These are phyloP conservation scores for Verticillium albo-atrum DNA, from an alignment of 2,329 filamentous ascomycete genomes.

Conservation along the genomic window DNA sequence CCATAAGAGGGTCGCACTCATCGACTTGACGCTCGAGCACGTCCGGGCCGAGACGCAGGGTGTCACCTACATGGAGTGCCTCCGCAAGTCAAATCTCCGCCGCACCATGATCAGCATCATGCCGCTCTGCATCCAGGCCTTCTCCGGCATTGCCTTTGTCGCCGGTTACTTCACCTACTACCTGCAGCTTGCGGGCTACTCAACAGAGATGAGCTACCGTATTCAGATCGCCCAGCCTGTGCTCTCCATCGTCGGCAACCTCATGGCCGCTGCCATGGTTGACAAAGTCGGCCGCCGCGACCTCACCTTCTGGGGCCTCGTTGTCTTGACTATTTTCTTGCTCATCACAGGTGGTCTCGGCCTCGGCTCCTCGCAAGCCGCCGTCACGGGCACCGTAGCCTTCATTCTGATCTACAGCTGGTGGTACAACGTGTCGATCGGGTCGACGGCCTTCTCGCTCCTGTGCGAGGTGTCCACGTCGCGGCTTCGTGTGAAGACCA, in stretches of 20 bases:
- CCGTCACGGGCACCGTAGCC: conserved; percentile 22
- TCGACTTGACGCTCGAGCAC: conserved; percentile 25
- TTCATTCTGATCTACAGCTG: conserved; percentile 33
- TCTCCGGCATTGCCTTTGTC: conserved; percentile 28
- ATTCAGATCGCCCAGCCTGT: conserved; percentile 34
- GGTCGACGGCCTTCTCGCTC: conserved; percentile 30
- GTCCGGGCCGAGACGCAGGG: conserved; percentile 27
- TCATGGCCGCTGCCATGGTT: conserved; percentile 32
- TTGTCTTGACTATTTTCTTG: conserved; percentile 31
- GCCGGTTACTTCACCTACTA: conserved; percentile 35
- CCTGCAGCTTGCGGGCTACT: conserved; percentile 35
- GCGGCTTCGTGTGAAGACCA: conserved; percentile 32
- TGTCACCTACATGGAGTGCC: conserved; percentile 33
- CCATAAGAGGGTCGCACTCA: conserved; percentile 20
- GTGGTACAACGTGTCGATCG: conserved; percentile 34
- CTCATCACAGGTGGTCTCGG: conserved; percentile 30
- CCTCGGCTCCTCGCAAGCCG: conserved; percentile 11
- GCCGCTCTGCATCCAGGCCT: conserved; percentile 10
- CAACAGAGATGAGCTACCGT: conserved; percentile 26
- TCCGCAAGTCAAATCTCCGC: conserved; percentile 30
- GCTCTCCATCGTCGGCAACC: conserved; percentile 31
- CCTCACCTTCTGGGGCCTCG: conserved; percentile 30
- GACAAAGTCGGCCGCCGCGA: conserved; percentile 29
- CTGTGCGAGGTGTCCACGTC: conserved; percentile 32
- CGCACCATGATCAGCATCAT: conserved; percentile 32